Base-by-base conservation (phyloP, 345 rosid genomes). In the Firmiana major region DNA sequence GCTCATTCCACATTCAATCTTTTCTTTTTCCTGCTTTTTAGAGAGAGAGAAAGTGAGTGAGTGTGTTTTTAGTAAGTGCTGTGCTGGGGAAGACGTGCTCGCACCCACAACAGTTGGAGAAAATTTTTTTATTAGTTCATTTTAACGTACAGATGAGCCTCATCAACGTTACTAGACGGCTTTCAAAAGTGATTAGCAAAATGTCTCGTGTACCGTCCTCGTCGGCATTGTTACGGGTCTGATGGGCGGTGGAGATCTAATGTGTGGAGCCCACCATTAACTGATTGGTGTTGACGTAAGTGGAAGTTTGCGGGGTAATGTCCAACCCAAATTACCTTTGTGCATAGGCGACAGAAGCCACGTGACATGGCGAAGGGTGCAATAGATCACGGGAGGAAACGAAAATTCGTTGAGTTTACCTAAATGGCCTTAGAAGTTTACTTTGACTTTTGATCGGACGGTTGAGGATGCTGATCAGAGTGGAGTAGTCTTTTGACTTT, bases 61-160 rank as follows among this genome's bases (percentile, higher is more conserved):
- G 79, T 36, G 36, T 36, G 42, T 22, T 21, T 43, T 2, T 62
- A 64, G 54, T 34, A 38, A 21, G 31, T 17, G 63, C 60, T 55
- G 26, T 75, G n/a, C n/a, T n/a, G 3, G 34, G 3, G 34, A 31
- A 79, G 78, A 79, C 84, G 88, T 71, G 87, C 58, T 82, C 75
- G 81, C 86, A 78, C 81, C 81, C 85, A 82, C 75, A 74, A 76
- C 57, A 75, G 83, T 67, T 77, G 54, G 48, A 65, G 48, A 75
- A 75, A 0, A 31, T 46, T 46, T 46, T 2, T 4, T 2, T 21
- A 63, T 58, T 21, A 40, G 64, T 16, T 36, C 5, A 49, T 79
- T 68, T 69, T 82, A 77, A 21, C 21, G 6, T 75, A 59, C 68
- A 63, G 22, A 3, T 77, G 66, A 57, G 75, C 77, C 42, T 48